Base-by-base conservation (phyloP, 225 moss, liverwort and hornwort genomes). In the Straminergon stramineum region DNA sequence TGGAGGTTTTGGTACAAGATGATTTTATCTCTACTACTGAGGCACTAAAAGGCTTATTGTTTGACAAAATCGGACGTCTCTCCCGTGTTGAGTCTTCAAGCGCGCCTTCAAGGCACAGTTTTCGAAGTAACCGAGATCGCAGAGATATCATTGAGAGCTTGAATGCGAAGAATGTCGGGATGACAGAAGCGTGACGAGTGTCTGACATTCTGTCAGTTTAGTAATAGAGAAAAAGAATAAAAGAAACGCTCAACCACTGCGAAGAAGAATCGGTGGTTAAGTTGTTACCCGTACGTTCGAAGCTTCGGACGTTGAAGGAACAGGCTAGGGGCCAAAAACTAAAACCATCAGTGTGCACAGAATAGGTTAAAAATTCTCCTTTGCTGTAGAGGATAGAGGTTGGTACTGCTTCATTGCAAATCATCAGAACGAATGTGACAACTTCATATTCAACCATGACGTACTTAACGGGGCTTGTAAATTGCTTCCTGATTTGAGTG, bases 161-260 rank as follows among this genome's bases (percentile, higher is more conserved):
- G 88, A 70, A 55, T 62, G 41, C 71, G 74, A 70, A 57, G 81
- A 70, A 48, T 48, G 67, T 55, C 34, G 41, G 79, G n/a, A 52
- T 79, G 89, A 69, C 69, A 68, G 68, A 89, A 31, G 85, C 58
- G 51, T 84, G 88, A 88, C 62, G 82, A 88, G 63, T 52, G 61
- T 51, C 85, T 89, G 89, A 89, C 89, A 89, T 60, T 68, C 69
- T 89, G 89, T 89, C 89, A 85, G 85, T 53, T 53, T 39, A 60
- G 65, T 58, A 66, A 37, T 65, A 66, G 83, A 31, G 75, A 4
- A 58, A 30, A 43, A 84, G 64, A 79, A 74, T 37, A 37, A 28
- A 62, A 63, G 74, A 87, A 41, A 75, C 48, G 67, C 77, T 23
- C 81, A n/a, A 41, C n/a, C 19, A 85, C 62, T 56, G 60, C 58